Conservation (phyloP, 306 rosid genomes). For the Glycine tomentella region DNA sequence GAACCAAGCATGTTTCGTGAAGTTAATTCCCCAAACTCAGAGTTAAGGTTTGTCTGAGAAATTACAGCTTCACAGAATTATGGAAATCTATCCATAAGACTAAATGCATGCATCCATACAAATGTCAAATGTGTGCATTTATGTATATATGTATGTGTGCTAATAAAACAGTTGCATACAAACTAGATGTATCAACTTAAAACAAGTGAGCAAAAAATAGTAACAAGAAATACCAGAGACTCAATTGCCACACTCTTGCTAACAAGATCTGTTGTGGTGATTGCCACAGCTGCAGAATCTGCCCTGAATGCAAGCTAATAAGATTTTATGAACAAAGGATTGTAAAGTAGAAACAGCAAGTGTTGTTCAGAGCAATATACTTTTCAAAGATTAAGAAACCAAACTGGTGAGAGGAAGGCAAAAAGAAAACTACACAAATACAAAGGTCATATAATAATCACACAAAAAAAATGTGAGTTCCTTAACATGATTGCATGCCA, state of each 20-base stretch:
- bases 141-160: not conserved
- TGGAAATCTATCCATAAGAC: slow-evolving; percentile 20
- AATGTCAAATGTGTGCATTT: not conserved
- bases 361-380: slow-evolving; percentile 12
- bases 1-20: slow-evolving; percentile 16
- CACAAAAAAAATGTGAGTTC: not conserved
- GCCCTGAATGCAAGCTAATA: slow-evolving; percentile 72
- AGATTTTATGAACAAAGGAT: slow-evolving; percentile 46
- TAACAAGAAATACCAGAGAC: slow-evolving; percentile 63
- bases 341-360: slow-evolving; percentile 1
- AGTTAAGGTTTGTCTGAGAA: not conserved
- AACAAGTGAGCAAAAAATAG: slow-evolving; percentile 33
- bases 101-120: slow-evolving; percentile 2
- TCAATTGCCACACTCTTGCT: slow-evolving; percentile 96
- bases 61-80: slow-evolving; percentile 7
- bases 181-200: slow-evolving; percentile 13
- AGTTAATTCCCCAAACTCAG: slow-evolving; percentile 30
- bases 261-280: slow-evolving; percentile 94
- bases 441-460: not conserved
- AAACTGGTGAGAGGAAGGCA: not conserved
- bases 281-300: slow-evolving; percentile 93
- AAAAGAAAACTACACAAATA: not conserved
- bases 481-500: slow-evolving; percentile 33
- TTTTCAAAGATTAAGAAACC: slow-evolving; percentile 28
- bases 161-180: slow-evolving; percentile 9